Evolutionary conservation across 2,329 filamentous ascomycete species (phyloP).

Genomic region (Pseudocercospora fuligena): DNA sequence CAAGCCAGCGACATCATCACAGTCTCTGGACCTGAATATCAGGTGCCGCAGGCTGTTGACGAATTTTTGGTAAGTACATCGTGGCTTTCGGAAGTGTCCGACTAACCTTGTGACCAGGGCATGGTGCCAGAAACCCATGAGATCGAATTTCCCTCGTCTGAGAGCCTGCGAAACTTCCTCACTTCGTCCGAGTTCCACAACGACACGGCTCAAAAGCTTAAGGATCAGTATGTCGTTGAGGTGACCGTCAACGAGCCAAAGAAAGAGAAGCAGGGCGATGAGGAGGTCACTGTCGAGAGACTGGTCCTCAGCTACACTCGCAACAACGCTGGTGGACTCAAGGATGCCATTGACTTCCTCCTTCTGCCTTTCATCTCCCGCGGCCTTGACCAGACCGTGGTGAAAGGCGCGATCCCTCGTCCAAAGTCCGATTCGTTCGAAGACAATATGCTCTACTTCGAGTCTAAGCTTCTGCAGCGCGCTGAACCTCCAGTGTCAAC

Average conservation of each 20-base stretch:
- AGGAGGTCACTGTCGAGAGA: conserved; percentile 50
- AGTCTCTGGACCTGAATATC: conserved; percentile 95
- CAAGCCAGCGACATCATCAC: conserved; percentile 95
- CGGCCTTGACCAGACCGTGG: conserved; percentile 82
- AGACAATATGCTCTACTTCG: conserved; percentile 93
- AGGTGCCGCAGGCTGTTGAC: conserved; percentile 95
- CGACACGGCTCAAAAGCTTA: conserved; percentile 82
- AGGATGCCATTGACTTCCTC: conserved; percentile 94
- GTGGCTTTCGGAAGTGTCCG: background rate
- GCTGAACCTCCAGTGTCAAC: conserved; percentile 77
- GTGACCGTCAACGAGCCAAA: conserved; percentile 68
- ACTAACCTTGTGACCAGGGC: conserved; percentile 61
- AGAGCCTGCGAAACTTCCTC: conserved; percentile 79
- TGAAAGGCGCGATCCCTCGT: conserved; percentile 95
- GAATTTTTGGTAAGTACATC: conserved; percentile 73
- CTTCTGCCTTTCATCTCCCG: conserved; percentile 83
- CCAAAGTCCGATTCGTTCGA: conserved; percentile 99
- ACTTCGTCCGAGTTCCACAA: conserved; percentile 79
- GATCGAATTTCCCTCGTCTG: conserved; percentile 77
- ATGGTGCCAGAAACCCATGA: conserved; percentile 98
- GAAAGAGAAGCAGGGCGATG: conserved; percentile 48
- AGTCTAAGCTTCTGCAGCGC: conserved; percentile 94
- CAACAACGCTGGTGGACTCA: conserved; percentile 93
- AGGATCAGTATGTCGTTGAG: conserved; percentile 89
- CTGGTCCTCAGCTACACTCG: conserved; percentile 74